A percentile compares a stretch with the other conserved stretches of the same genome.
Evolutionary conservation across 345 rosid genomes (phyloP).

Genomic region (Cardamine chenopodiifolia): DNA sequence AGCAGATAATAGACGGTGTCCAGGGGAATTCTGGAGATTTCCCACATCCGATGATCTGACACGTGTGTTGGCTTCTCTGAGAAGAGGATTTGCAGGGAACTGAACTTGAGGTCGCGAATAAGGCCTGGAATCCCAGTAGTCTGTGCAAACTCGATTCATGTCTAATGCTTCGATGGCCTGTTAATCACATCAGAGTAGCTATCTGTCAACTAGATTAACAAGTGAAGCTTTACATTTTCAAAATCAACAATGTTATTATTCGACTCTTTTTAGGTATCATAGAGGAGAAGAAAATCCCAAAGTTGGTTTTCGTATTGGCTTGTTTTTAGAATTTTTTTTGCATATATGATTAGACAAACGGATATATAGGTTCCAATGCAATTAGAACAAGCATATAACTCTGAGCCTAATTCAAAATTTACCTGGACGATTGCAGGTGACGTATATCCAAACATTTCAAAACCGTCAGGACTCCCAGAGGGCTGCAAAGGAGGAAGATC

Average conservation of each 20-base stretch:
- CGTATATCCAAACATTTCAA: slow-evolving; percentile 94
- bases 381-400: not conserved
- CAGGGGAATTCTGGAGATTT: slow-evolving; percentile 25
- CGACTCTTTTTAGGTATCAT: not conserved
- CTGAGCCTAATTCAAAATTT: slow-evolving; percentile 15
- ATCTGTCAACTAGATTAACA: slow-evolving; percentile 9
- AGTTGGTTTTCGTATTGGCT: not conserved
- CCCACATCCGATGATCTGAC: slow-evolving; percentile 37
- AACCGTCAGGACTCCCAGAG: slow-evolving; percentile 95
- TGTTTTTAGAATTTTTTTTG: not conserved
- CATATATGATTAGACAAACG: not conserved
- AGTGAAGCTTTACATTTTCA: not conserved
- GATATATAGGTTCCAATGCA: slow-evolving; percentile 4
- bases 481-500: slow-evolving; percentile 95
- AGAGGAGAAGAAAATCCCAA: not conserved
- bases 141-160: slow-evolving; percentile 72
- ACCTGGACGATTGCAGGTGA: slow-evolving; percentile 97
- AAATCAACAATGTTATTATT: not conserved
- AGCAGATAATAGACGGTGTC: slow-evolving; percentile 36
- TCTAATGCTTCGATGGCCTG: slow-evolving; percentile 96
- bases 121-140: slow-evolving; percentile 96
- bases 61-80: slow-evolving; percentile 35
- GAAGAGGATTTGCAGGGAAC: slow-evolving; percentile 54
- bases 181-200: slow-evolving; percentile 13
- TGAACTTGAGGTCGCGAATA: slow-evolving; percentile 82